phyloP scores from a whole-genome alignment of 768 basidiomycete genomes.

The Panellus pusillus region DNA sequence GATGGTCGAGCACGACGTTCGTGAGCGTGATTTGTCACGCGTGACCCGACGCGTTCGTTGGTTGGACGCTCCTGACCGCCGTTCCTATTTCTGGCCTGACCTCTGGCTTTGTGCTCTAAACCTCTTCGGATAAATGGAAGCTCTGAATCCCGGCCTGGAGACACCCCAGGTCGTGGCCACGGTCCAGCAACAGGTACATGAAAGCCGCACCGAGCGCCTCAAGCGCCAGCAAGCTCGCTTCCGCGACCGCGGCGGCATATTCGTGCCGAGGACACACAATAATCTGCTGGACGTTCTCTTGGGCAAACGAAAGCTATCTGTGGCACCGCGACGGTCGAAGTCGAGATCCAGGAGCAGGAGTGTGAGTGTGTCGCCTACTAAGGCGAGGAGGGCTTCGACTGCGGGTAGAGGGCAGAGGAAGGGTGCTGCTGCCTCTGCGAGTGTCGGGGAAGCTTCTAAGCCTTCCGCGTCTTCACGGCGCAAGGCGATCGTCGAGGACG shows the following conservation, averaged over 20 bases:
- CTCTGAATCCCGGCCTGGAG: conserved; percentile 2
- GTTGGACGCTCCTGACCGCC: too few relatives aligned
- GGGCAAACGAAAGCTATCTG: conserved; percentile 5
- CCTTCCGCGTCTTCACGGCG: not conserved
- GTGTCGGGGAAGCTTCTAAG: conserved; percentile 1
- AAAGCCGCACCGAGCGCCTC: conserved; percentile 59
- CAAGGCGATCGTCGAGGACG: not conserved
- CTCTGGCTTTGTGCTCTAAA: not conserved
- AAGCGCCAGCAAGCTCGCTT: conserved; percentile 66
- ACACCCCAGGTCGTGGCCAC: conserved; percentile 11
- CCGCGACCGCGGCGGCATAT: conserved; percentile 62
- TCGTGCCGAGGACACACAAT: conserved; percentile 42
- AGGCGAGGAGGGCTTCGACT: not conserved
- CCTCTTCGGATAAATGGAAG: not conserved
- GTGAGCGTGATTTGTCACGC: too few relatives aligned
- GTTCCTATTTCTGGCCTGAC: not conserved
- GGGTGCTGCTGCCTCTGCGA: not conserved
- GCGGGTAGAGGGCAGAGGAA: not conserved
- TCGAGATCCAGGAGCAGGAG: conserved; percentile 13
- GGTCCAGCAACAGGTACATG: conserved; percentile 39
- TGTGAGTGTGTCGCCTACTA: conserved; percentile 16
- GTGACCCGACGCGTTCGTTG: too few relatives aligned
- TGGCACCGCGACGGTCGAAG: conserved; percentile 6
- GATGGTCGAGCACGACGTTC: too few relatives aligned
- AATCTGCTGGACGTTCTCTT: conserved; percentile 43